Base-by-base conservation (phyloP, 768 basidiomycete species). In the Cystofilobasidium capitatum region DNA sequence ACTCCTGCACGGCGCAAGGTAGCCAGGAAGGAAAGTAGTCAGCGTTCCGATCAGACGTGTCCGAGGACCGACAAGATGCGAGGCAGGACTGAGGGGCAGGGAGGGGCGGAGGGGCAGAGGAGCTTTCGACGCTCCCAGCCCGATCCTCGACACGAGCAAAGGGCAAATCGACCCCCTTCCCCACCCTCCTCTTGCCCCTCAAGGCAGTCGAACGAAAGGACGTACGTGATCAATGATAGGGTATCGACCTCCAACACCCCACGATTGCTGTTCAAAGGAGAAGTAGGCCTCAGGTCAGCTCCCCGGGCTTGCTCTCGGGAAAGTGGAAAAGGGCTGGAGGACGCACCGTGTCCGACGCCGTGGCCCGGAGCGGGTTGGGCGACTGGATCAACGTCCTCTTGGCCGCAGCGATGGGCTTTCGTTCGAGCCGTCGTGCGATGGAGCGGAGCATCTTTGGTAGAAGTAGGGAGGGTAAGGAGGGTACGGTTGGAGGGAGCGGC, bases 211-310 rank as follows among this genome's bases (percentile, higher is more conserved):
- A 2, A 51, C 24, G 40, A 51, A 44, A 65, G 44, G 20, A 66
- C 65, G 57, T 78, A 97, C 93, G 76, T 99, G 96, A 77, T 99
- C 96, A 73, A 99, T 92, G 70, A 99, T 81, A 24, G 94, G 91
- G 77, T 98, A 99, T 76, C 92, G 90, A 59, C 88, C 89, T 5
- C 60, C 57, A 20, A 68, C 44, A n/a, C 58, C 60, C 66, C 66
- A 68, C n/a, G 45, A n/a, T n/a, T 37, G 55, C 65, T 66, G 29
- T 17, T 33, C 3, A 24, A 31, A n/a, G n/a, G n/a, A n/a, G n/a
- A n/a, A n/a, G n/a, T n/a, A n/a, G n/a, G n/a, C n/a, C n/a, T n/a
- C n/a, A n/a, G n/a, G n/a, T n/a, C 22, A 22, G 29, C 22, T 17
- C 47, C n/a, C 9, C 16, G 16, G 29, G 47, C 47, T n/a, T 49